These are phyloP conservation scores for Neophaeococcomyces aloes DNA, from an alignment of 2,329 filamentous ascomycete species.

Conservation along the genomic window DNA sequence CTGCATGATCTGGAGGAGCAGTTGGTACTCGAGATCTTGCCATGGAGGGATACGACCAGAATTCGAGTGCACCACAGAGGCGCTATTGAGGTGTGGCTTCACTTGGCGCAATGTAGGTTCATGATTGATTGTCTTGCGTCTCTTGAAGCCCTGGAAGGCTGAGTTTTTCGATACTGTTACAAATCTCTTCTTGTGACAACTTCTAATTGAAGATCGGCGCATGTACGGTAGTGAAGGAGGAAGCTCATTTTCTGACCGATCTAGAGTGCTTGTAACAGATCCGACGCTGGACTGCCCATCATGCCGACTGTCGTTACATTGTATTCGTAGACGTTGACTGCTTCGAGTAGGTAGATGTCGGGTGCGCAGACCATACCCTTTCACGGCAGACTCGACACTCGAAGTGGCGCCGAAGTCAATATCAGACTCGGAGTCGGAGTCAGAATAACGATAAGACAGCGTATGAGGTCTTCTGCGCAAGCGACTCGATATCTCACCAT, in stretches of 20 bases:
- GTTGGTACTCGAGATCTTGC: conserved; percentile 55
- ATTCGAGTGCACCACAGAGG: neutral
- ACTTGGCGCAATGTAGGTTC: neutral
- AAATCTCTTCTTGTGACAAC: neutral
- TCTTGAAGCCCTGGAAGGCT: neutral
- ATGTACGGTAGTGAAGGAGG: neutral
- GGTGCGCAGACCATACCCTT: no score
- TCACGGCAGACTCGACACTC: no score
- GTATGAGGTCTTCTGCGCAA: neutral
- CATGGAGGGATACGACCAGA: conserved; percentile 40
- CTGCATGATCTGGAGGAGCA: conserved; percentile 60
- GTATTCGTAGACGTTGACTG: neutral
- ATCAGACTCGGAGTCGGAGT: conserved; percentile 1
- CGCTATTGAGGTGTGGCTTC: neutral
- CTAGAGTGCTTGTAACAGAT: neutral
- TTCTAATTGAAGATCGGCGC: neutral
- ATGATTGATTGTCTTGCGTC: neutral
- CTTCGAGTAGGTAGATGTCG: neutral
- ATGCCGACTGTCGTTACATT: neutral
- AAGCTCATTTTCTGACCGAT: neutral
- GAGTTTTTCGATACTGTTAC: neutral
- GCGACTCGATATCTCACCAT: neutral
- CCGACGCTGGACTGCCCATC: neutral
- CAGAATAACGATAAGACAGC: neutral
- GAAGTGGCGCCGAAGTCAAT: neutral